A percentile compares a stretch with the other conserved stretches of the same genome.
These are phyloP conservation scores for Gremmenia infestans DNA, from an alignment of 2,329 filamentous ascomycete genomes.

Conservation along the genomic window DNA sequence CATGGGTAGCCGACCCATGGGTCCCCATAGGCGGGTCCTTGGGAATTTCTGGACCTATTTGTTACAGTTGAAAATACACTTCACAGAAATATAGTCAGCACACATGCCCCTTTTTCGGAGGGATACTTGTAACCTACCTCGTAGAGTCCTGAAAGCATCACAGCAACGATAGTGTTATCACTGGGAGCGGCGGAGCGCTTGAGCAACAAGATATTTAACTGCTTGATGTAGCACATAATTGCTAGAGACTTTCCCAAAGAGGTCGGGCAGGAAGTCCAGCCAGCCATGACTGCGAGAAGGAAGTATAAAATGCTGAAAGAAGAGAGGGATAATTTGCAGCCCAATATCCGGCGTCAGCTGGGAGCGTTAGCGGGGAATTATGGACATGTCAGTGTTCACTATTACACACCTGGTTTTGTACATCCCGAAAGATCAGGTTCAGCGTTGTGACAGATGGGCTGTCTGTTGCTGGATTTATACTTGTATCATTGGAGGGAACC, in stretches of 20 bases:
- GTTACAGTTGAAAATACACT: background rate
- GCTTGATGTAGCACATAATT: background rate
- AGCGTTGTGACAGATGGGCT: background rate
- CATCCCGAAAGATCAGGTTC: background rate
- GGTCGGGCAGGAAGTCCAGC: slow-evolving; percentile 7
- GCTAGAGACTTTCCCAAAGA: slow-evolving; percentile 1
- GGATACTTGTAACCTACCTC: slow-evolving; percentile 1
- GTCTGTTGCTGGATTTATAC: background rate
- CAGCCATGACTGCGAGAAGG: slow-evolving; percentile 4
- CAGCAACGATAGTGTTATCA: slow-evolving; percentile 8
- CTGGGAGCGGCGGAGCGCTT: background rate
- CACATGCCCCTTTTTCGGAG: background rate
- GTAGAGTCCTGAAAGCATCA: slow-evolving; percentile 10
- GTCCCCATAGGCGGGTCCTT: background rate
- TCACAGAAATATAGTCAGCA: background rate
- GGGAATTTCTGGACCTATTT: too few species aligned
- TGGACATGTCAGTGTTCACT: background rate
- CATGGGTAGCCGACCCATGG: background rate
- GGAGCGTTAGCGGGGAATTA: background rate
- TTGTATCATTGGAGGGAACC: background rate
- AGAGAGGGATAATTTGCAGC: slow-evolving; percentile 5
- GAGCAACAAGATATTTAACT: background rate
- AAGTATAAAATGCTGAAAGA: slow-evolving; percentile 10
- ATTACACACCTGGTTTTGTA: background rate
- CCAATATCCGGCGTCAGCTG: background rate